Evolutionary conservation across 129 eudicot genomes (phyloP).

Genomic region (Helichrysum umbraculigerum): DNA sequence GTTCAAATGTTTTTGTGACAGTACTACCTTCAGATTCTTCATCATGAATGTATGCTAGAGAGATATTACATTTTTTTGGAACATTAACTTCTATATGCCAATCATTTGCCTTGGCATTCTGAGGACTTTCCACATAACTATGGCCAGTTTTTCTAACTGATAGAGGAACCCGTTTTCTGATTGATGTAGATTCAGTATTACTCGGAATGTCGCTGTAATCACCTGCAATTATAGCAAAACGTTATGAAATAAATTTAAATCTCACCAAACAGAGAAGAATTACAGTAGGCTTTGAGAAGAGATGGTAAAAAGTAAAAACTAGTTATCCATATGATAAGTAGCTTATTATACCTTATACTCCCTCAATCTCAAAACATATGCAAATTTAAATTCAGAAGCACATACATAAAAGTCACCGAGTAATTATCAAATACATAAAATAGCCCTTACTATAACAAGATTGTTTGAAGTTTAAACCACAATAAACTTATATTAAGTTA

Average conservation of each 20-base stretch:
- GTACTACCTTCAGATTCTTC: constrained; percentile 89
- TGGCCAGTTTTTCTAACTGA: constrained; percentile 55
- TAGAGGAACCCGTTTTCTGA: constrained; percentile 58
- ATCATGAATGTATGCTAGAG: constrained; percentile 44
- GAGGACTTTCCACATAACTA: constrained; percentile 47
- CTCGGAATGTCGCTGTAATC: constrained; percentile 61
- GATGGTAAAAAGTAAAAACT: background rate
- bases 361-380: background rate
- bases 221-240: constrained; percentile 45
- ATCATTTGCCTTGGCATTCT: constrained; percentile 46
- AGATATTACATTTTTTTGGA: constrained; percentile 55
- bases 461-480: no score
- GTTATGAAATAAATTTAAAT: background rate
- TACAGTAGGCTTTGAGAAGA: background rate
- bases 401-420: background rate
- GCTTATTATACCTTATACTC: background rate
- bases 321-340: background rate
- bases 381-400: background rate
- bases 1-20: constrained; percentile 61
- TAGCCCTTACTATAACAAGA: no score
- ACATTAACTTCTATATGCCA: constrained; percentile 80
- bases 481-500: no score
- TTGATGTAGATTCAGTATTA: constrained; percentile 49
- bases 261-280: background rate
- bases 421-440: background rate